Evolutionary conservation across 1,139 yeast species (phyloP), one percentile per base, ranked within the genome.

Genomic region (Yamadazyma dendronema): DNA sequence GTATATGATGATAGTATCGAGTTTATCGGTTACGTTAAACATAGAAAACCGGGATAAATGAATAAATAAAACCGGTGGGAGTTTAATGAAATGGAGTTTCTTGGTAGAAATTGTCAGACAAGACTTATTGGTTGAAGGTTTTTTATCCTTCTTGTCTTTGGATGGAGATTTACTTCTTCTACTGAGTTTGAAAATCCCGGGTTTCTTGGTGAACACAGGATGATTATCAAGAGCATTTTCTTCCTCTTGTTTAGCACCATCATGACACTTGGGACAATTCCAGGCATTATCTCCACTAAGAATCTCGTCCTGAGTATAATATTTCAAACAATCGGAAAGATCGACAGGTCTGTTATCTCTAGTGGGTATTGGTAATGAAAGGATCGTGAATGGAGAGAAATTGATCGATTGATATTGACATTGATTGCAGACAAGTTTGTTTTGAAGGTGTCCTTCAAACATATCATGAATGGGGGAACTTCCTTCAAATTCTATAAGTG

Each of bases 271-370:
- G 2, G 92, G 87, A 61, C 94, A 84, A 43, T 77, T 71, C 94
- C 94, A 84, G 7, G 86, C 84, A 57, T 84, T 82, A 22, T 83
- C 89, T 13, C 85, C 88, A 9, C 77, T 72, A 36, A 84, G 59
- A 1, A 80, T 58, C 56, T 84, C 94, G 42, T 84, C 86, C 42
- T 75, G 75, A 0, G 84, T 81, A 54, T 79, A 84, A 54, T 81
- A 73, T 31, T 74, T 67, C 39, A 84, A 72, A 51, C 94, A 84
- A 44, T 81, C 84, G 29, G 79, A 76, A 35, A 80, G 56, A 36
- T 74, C 67, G 14, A 72, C 68, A 4, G 65, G 46, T 23, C 51
- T 48, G 21, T 48, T 49, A 27, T 47, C 42, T 12, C 59, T 61
- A 38, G 61, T 56, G 0, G 90, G 90, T 19, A 84, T 81, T 0